Percentiles rank a stretch among this genome's conserved stretches.
These are phyloP conservation scores for Colletotrichum eleusines DNA, from an alignment of 2,329 filamentous ascomycete genomes.

Conservation along the genomic window DNA sequence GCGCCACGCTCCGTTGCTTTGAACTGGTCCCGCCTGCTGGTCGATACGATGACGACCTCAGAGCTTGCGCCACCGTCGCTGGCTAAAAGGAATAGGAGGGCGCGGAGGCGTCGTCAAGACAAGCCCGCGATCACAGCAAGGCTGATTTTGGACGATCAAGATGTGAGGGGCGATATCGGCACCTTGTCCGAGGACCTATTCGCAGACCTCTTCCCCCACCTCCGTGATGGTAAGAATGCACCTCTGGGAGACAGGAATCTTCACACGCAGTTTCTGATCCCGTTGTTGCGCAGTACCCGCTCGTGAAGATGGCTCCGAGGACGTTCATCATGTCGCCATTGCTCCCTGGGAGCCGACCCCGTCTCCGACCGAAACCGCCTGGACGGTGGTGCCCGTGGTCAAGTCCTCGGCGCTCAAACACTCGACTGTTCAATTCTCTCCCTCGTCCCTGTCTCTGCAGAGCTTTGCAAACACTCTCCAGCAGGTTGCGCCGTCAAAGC, in stretches of 20 bases:
- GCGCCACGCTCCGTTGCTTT: conserved; percentile 17
- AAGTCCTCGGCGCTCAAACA: conserved; percentile 74
- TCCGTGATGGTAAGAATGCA: conserved; percentile 62
- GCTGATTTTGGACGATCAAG: conserved; percentile 84
- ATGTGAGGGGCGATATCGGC: conserved; percentile 84
- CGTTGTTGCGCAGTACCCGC: conserved; percentile 7
- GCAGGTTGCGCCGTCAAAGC: conserved; percentile 79
- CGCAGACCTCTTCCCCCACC: conserved; percentile 79
- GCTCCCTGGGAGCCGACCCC: conserved; percentile 77
- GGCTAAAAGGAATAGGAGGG: conserved; percentile 53
- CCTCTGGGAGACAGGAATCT: not conserved
- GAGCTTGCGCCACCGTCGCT: conserved; percentile 47
- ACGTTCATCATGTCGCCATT: conserved; percentile 75
- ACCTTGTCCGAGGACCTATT: conserved; percentile 90
- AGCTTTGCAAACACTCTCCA: conserved; percentile 81
- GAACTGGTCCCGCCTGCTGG: conserved; percentile 1
- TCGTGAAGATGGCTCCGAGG: conserved; percentile 47
- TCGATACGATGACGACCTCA: conserved; percentile 35
- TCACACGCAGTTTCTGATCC: conserved; percentile 4
- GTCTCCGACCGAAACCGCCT: conserved; percentile 72
- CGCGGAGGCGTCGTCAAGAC: conserved; percentile 70
- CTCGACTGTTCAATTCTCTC: conserved; percentile 84
- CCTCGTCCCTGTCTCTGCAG: conserved; percentile 79
- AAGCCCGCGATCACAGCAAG: conserved; percentile 83
- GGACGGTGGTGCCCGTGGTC: conserved; percentile 86